Percentiles rank a stretch among this genome's conserved stretches.
phyloP scores from a whole-genome alignment of 371 early-diverging fungal genomes.

The Mortierella sp. region DNA sequence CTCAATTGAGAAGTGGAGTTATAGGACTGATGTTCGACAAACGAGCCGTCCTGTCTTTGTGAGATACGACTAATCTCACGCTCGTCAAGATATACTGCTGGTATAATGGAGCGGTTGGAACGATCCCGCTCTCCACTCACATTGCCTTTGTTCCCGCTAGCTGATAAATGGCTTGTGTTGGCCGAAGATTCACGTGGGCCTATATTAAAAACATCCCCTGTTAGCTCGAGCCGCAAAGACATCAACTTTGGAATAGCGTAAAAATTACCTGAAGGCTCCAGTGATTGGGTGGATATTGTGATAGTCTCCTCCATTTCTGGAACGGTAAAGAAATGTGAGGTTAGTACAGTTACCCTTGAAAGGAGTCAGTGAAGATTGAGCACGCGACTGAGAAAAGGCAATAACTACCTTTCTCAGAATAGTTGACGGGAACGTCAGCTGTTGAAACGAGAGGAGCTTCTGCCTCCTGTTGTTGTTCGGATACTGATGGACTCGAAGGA shows the following conservation, averaged over 20 bases:
- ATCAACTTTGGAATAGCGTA: background rate
- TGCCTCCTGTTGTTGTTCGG: constrained; percentile 7
- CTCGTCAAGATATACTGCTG: constrained; percentile 6
- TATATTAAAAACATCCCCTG: background rate
- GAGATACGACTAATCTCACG: constrained; percentile 18
- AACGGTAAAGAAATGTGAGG: background rate
- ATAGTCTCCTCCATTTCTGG: constrained; percentile 25
- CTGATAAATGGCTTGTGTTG: constrained; percentile 17
- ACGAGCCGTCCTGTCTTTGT: constrained; percentile 32
- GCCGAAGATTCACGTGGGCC: background rate
- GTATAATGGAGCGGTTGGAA: constrained; percentile 3
- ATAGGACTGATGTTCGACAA: constrained; percentile 39
- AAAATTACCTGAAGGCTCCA: constrained; percentile 19
- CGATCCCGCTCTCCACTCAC: constrained; percentile 15
- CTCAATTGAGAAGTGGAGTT: constrained; percentile 15
- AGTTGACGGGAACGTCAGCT: background rate
- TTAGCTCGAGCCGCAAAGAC: background rate
- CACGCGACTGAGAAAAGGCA: background rate
- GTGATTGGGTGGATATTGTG: constrained; percentile 1
- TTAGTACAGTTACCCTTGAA: background rate
- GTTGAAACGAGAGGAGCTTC: background rate
- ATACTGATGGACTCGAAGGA: constrained; percentile 1
- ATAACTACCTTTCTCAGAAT: background rate
- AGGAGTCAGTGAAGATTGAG: background rate
- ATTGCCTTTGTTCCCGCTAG: constrained; percentile 4